Base-by-base conservation (phyloP, 2,329 filamentous ascomycete genomes). In the Pseudocercospora musae region DNA sequence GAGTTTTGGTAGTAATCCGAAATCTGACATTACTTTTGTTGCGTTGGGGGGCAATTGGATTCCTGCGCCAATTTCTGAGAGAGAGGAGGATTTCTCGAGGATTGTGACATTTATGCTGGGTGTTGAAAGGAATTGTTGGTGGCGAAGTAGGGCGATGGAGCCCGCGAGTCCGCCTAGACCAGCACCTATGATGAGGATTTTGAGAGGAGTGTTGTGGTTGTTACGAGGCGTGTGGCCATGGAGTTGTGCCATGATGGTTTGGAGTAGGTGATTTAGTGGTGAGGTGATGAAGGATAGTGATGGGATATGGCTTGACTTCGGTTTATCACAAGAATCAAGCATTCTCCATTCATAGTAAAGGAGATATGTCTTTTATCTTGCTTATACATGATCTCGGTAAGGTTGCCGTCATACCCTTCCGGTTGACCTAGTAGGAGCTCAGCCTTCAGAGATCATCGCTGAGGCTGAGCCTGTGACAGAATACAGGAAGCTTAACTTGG, bases 131-230 rank as follows among this genome's bases (percentile, higher is more conserved):
- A 10, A 31, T 11, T 15, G 13, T 33, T 20, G 21, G 44, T 48
- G 48, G 31, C 71, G 67, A 25, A 72, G 69, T 5, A 78, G 70
- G 20, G 76, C 73, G 62, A 78, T 78, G 18, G 77, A 75, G 31
- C 78, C 76, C 18, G 77, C 75, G 15, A 78, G 68, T 8, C 77
- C 77, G 27, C 76, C 77, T 23, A 78, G 71, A 18, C 77, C 76
- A 3, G 73, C 76, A 29, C 76, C 76, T 9, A 61, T 44, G 42
- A 70, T 58, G 31, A 67, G 25, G 13, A 52, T n/a, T 52, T 52
- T 52, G 48, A 52, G 48, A n/a, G 48, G 48, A n/a, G 48, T 2
- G 37, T 40, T 15, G 10, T 40, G 37, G 37, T n/a, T 8, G 37
- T n/a, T 15, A 10, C 13, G 9, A 33, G 10, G 3, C 2, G 31